Base-by-base conservation (phyloP, 2,329 filamentous ascomycete species). In the Fragosphaeria purpurea region DNA sequence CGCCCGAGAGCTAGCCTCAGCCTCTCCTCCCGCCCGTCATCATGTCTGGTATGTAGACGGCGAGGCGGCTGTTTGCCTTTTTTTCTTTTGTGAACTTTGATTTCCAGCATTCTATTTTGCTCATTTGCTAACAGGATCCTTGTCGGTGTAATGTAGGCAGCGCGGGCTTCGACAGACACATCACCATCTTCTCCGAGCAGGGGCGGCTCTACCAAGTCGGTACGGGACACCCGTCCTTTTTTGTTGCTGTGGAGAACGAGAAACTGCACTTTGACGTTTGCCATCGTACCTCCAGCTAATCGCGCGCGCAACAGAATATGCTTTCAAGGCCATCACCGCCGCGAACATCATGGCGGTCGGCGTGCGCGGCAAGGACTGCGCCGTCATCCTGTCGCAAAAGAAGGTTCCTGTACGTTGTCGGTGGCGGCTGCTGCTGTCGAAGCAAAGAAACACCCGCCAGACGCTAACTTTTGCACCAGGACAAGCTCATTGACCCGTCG, bases 101-200 rank as follows among this genome's bases (percentile, higher is more conserved):
- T 22, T 22, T 22, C 22, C 22, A 22, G 22, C 22, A 22, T 22
- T 22, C 22, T 22, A 22, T 22, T 22, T 22, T 22, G 22, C 22
- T n/a, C 7, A 12, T 31, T 33, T 41, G 41, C 50, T 52, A 44
- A 52, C 48, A 43, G 4, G 10, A 22, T 22, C 22, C 22, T 22
- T 22, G 22, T 22, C 22, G 22, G 22, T 22, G 22, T 22, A 22
- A 46, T 56, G 62, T 63, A 88, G 85, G 84, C 70, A 86, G 82
- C 72, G 85, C 87, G 71, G 90, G 88, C 65, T 97, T 94, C 74
- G 93, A 98, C 73, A 83, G 93, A 77, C 93, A 98, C 73, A 98
- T 98, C 65, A 98, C 93, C 67, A 97, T 98, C 78, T 98, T 98
- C 76, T 96, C 93, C 56, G 93, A 98, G 70, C 90, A 96, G 74